A percentile compares a stretch with the other conserved stretches of the same genome.
Evolutionary conservation across 2,329 filamentous ascomycete genomes (phyloP).

Genomic region (Clarireedia homoeocarpa): DNA sequence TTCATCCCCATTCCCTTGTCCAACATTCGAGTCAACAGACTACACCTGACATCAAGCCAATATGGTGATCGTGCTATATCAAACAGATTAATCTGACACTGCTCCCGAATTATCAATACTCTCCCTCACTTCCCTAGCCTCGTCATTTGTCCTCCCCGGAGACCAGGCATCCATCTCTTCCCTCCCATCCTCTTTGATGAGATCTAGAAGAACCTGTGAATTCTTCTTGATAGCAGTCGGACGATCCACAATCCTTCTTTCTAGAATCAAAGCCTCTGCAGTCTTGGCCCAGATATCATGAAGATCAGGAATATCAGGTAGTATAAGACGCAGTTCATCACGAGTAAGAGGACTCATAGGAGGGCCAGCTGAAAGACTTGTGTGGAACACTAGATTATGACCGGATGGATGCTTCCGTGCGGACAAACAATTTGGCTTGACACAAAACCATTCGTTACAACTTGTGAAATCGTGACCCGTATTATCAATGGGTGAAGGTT

Average conservation of each 20-base stretch:
- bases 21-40: not conserved
- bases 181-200: conserved; percentile 54
- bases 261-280: conserved; percentile 53
- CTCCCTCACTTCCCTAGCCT: not conserved
- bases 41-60: not conserved
- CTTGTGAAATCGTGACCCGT: conserved; percentile 19
- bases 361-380: conserved; percentile 52
- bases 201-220: conserved; percentile 51
- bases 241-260: conserved; percentile 49
- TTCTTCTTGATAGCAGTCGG: conserved; percentile 56
- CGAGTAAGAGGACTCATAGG: conserved; percentile 49
- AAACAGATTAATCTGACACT: conserved; percentile 1
- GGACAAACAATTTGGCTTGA: conserved; percentile 26
- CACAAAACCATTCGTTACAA: conserved; percentile 30
- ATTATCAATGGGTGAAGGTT: not conserved
- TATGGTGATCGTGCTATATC: not conserved
- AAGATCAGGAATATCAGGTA: conserved; percentile 48
- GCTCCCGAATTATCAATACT: not conserved
- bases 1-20: not conserved
- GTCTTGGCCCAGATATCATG: conserved; percentile 56
- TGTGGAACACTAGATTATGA: conserved; percentile 45
- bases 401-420: conserved; percentile 19
- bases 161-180: conserved; percentile 53
- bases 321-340: conserved; percentile 42
- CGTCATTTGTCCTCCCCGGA: conserved; percentile 10